phyloP scores from a whole-genome alignment of 176 grass and related monocot genomes.

The Musa schizocarpa region DNA sequence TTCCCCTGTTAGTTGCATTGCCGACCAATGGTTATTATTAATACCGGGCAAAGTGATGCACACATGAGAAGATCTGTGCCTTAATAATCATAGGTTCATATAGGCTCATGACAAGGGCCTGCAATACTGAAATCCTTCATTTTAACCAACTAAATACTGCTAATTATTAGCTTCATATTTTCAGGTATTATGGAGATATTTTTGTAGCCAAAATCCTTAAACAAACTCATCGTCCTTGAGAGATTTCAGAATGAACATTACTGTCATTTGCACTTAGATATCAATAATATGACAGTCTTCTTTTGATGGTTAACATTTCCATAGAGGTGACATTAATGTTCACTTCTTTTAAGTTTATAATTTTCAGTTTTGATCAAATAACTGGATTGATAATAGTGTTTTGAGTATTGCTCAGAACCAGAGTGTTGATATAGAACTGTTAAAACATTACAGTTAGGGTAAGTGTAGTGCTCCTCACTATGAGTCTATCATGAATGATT shows the following conservation, averaged over 20 bases:
- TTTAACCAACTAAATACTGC: not conserved
- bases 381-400: not conserved
- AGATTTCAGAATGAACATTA: no score
- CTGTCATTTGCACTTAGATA: no score
- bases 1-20: not conserved
- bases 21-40: not conserved
- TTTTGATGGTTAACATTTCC: not conserved
- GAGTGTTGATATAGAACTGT: not conserved
- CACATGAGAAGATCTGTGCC: slow-evolving; percentile 3
- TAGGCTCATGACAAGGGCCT: no score
- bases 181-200: no score
- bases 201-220: no score
- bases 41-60: not conserved
- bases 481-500: not conserved
- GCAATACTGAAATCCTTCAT: not conserved
- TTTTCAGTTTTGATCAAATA: not conserved
- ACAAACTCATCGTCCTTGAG: no score
- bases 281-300: no score
- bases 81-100: no score
- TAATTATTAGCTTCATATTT: not conserved
- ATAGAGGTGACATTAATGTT: not conserved
- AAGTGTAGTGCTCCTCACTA: not conserved
- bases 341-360: not conserved
- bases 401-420: not conserved
- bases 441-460: not conserved